Evolutionary conservation across 2,329 filamentous ascomycete species (phyloP).

Genomic region (Emericellopsis cladophorae): DNA sequence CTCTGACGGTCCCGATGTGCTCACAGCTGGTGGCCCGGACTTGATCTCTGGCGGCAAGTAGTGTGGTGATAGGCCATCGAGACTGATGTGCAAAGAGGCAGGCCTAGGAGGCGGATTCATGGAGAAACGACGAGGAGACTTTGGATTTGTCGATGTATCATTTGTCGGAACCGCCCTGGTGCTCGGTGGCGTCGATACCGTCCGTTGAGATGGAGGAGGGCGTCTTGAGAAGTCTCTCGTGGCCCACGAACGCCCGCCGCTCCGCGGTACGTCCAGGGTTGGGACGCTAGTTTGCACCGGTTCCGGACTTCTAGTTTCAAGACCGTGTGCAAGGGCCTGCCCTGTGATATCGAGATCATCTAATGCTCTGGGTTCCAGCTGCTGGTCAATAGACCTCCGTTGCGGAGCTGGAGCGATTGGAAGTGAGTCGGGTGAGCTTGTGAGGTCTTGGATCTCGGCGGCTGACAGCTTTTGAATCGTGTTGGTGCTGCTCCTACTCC

Average conservation of each 20-base stretch:
- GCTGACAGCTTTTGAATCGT: constrained; percentile 40
- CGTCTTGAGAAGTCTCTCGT: constrained; percentile 14
- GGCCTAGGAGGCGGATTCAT: constrained; percentile 31
- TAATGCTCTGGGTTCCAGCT: constrained; percentile 13
- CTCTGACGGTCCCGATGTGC: constrained; percentile 1
- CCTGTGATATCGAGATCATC: constrained; percentile 17
- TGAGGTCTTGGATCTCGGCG: constrained; percentile 45
- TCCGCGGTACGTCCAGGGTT: background rate
- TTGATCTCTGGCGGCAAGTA: constrained; percentile 8
- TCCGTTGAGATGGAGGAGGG: constrained; percentile 22
- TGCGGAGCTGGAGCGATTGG: constrained; percentile 32
- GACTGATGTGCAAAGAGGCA: constrained; percentile 29
- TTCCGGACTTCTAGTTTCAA: constrained; percentile 7
- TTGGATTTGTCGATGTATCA: constrained; percentile 9
- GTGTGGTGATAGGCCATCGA: constrained; percentile 10
- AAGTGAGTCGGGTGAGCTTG: constrained; percentile 43
- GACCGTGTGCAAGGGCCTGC: constrained; percentile 14
- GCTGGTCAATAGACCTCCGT: constrained; percentile 23
- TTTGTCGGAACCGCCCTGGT: constrained; percentile 22
- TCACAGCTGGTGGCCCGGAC: constrained; percentile 10
- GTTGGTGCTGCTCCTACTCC: constrained; percentile 13
- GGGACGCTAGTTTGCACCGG: constrained; percentile 10
- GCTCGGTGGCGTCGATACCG: constrained; percentile 40
- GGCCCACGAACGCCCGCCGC: background rate
- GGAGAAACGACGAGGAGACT: constrained; percentile 33